Evolutionary conservation across 306 rosid species (phyloP), one percentile per base, ranked within the genome.

Genomic region (Astragalus membranaceus): DNA sequence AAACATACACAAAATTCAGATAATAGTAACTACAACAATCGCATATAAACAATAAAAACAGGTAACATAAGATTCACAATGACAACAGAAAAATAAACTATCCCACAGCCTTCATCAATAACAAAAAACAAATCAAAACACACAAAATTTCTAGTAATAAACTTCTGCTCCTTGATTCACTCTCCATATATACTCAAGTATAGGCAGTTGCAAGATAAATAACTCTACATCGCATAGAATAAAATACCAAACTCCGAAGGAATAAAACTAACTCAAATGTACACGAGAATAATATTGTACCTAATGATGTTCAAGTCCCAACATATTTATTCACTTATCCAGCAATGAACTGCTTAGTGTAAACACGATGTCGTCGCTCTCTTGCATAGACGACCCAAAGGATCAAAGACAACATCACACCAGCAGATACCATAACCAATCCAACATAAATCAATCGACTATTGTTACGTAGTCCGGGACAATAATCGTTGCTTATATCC

Each of bases 371-470:
- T 26, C 92, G 84, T 56, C 97, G 81, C 83, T 94, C 97, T 69
- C 99, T 73, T 5, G 92, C 96, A 52, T 91, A 94, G 73, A 94
- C 79, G 11, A 94, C 97, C 99, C 99, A 91, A 57, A 94, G 88
- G 73, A 91, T 88, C 83, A 94, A 36, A 0, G 97, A 94, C 42
- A 87, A 61, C 99, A 91, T 88, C 0, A 91, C 95, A 11, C 92
- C 86, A 1, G 66, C 78, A 48, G 97, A 87, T 1, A 94, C 91
- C 51, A 86, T 0, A 3, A 91, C 83, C 39, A 94, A 76, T 7
- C 99, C 99, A 4, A 83, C 12, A 48, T 91, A 94, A 57, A 87
- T 91, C 92, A 81, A 88, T 44, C 26, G 7, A 6, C 83, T 81
- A 41, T 75, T 80, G 8, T 3, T 48, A 64, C 82, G 72, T 63